Base-by-base conservation (phyloP, 2,329 filamentous ascomycete genomes). In the Curvularia spicifera region DNA sequence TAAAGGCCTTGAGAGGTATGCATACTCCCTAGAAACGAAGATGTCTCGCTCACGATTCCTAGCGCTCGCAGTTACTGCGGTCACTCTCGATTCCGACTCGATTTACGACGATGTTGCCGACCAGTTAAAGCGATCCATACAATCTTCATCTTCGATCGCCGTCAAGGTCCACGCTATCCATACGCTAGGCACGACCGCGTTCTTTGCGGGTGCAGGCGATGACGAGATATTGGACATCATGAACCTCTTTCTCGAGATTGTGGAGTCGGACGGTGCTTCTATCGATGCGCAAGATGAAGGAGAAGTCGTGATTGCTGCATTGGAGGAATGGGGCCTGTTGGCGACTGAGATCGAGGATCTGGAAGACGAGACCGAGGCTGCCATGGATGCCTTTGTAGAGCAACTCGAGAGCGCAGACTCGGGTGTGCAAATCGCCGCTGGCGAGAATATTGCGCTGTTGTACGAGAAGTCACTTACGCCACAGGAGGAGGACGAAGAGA, bases 371-470 rank as follows among this genome's bases (percentile, higher is more conserved):
- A 91, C 89, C 31, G 88, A 91, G 63, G 79, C 86, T 28, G 89
- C 91, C 15, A 85, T 95, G 68, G 90, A 95, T 52, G 88, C 89
- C 1, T 92, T 97, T 67, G 87, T 91, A 42, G 92, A 96, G 47
- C 93, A 96, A 76, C 88, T 97, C 18, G 88, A 93, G 59, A 92
- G 90, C 73, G 83, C 83, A 31, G 88, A 92, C 57, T 80, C 87
- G 0, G 81, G 84, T 8, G 90, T 96, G 0, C 91, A 95, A 70
- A 87, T 91, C 45, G 87, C 89, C 3, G 89, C 91, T 0, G 91
- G 89, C 3, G 86, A 89, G 70, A 91, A 91, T 73, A 93, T 96
- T 58, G 92, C 92, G 0, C 81, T 96, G 9, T 81, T 96, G 10
- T 94, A 91, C 69, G 93, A 97, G 75, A 89, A 90, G 61, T 85